Conservation (phyloP, 495 filamentous ascomycete genomes). For the Xylaria flabelliformis region DNA sequence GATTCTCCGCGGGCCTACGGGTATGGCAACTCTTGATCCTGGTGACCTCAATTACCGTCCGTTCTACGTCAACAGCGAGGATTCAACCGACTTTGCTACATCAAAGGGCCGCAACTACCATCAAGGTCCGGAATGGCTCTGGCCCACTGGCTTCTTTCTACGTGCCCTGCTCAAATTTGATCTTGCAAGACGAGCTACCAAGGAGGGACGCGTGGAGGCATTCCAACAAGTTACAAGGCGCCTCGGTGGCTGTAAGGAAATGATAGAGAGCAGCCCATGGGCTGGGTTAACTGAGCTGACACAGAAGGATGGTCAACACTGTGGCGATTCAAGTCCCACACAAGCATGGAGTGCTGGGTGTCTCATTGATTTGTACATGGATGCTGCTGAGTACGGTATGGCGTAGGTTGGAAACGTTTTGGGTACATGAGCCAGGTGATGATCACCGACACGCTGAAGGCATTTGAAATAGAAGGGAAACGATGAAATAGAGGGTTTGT, state of each 20-base stretch:
- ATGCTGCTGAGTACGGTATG: constrained; percentile 66
- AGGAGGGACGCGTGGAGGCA: constrained; percentile 71
- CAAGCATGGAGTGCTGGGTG: constrained; percentile 96
- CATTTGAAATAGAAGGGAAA: background rate
- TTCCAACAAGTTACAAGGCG: constrained; percentile 93
- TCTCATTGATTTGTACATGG: constrained; percentile 92
- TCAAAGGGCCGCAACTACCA: constrained; percentile 97
- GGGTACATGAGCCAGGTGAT: background rate
- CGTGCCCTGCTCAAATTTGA: constrained; percentile 91
- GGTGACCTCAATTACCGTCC: constrained; percentile 89
- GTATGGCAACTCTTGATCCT: constrained; percentile 96
- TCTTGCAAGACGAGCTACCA: constrained; percentile 69
- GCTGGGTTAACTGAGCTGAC: constrained; percentile 93
- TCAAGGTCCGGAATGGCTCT: constrained; percentile 99
- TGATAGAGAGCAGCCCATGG: constrained; percentile 79
- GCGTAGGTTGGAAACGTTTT: constrained; percentile 30
- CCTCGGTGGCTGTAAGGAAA: constrained; percentile 79
- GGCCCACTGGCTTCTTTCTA: constrained; percentile 95
- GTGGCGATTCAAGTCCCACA: constrained; percentile 88
- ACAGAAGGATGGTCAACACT: constrained; percentile 83
- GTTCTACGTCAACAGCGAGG: constrained; percentile 93
- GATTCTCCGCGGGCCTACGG: constrained; percentile 81
- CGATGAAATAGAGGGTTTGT: background rate
- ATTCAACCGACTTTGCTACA: constrained; percentile 85
- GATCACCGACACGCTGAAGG: background rate